These are phyloP conservation scores for Diaporthe sp. DNA, from an alignment of 2,329 filamentous ascomycete species.

Conservation along the genomic window DNA sequence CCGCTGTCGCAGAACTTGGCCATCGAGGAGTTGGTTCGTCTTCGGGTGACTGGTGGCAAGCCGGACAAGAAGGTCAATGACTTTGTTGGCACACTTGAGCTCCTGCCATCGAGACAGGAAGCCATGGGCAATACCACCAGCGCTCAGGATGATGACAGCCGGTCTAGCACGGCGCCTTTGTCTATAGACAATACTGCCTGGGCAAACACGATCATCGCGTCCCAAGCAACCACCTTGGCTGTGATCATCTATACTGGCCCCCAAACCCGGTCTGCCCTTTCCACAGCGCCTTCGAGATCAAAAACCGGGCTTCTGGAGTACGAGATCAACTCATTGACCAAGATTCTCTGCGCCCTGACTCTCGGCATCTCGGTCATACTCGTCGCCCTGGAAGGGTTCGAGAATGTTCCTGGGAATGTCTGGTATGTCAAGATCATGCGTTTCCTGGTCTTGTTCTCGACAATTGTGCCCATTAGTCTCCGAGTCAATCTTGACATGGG, in stretches of 20 bases:
- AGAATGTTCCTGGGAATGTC: conserved; percentile 71
- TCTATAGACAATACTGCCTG: conserved; percentile 98
- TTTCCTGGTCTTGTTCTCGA: conserved; percentile 99
- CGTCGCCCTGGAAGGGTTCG: conserved; percentile 88
- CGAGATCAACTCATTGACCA: conserved; percentile 97
- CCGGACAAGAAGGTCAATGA: conserved; percentile 96
- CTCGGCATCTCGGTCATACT: conserved; percentile 87
- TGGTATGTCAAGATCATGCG: conserved; percentile 99
- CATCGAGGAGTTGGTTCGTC: conserved; percentile 76
- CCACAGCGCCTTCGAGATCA: conserved; percentile 90
- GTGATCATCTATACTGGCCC: conserved; percentile 95
- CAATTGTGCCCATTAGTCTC: conserved; percentile 96
- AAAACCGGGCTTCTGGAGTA: conserved; percentile 95
- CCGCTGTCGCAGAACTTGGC: conserved; percentile 85
- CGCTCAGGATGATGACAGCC: conserved; percentile 50
- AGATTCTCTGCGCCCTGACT: conserved; percentile 93
- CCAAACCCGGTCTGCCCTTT: conserved; percentile 93
- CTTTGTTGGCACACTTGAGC: conserved; percentile 89
- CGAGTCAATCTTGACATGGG: conserved; percentile 97
- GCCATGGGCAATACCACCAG: conserved; percentile 58
- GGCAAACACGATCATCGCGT: conserved; percentile 97
- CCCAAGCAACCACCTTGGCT: conserved; percentile 87
- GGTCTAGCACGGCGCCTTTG: conserved; percentile 75
- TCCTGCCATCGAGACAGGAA: conserved; percentile 68
- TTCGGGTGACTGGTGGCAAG: conserved; percentile 84